phyloP scores from a whole-genome alignment of 2,329 filamentous ascomycete species.

The Ramichloridium luteum region DNA sequence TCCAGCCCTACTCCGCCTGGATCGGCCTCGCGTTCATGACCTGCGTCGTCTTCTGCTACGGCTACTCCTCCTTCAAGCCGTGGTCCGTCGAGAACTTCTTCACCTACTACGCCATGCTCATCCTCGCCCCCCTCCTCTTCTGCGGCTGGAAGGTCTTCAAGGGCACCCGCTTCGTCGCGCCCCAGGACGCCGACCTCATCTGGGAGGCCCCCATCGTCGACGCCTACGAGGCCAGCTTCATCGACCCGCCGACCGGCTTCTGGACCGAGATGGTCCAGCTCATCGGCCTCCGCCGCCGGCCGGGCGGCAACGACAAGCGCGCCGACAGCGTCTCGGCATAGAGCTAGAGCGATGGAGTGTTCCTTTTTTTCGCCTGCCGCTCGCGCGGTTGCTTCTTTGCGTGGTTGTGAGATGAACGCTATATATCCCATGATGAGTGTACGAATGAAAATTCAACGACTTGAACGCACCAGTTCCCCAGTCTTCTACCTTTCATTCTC shows the following conservation, averaged over 20 bases:
- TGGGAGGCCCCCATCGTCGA: conserved; percentile 52
- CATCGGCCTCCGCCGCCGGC: conserved; percentile 24
- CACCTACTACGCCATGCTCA: conserved; percentile 45
- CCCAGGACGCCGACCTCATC: conserved; percentile 46
- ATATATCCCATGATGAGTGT: too few species aligned
- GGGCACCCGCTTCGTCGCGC: conserved; percentile 42
- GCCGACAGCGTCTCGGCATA: conserved; percentile 6
- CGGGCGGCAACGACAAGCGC: conserved; percentile 13
- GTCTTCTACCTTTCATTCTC: too few species aligned
- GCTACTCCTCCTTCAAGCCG: conserved; percentile 39
- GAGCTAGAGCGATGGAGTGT: too few species aligned
- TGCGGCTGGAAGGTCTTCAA: conserved; percentile 53
- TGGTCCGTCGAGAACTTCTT: conserved; percentile 33
- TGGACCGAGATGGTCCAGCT: conserved; percentile 43
- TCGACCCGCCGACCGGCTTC: conserved; percentile 39
- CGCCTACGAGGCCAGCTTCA: conserved; percentile 43
- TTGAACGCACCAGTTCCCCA: too few species aligned
- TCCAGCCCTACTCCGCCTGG: conserved; percentile 43
- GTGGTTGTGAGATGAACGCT: too few species aligned
- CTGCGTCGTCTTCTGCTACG: conserved; percentile 36
- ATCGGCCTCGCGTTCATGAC: conserved; percentile 20
- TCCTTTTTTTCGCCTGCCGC: too few species aligned
- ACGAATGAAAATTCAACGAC: too few species aligned
- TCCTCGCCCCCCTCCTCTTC: conserved; percentile 43
- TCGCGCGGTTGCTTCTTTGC: too few species aligned